Conservation (phyloP, 768 basidiomycete genomes). For the Tylopilus subfusipes region DNA sequence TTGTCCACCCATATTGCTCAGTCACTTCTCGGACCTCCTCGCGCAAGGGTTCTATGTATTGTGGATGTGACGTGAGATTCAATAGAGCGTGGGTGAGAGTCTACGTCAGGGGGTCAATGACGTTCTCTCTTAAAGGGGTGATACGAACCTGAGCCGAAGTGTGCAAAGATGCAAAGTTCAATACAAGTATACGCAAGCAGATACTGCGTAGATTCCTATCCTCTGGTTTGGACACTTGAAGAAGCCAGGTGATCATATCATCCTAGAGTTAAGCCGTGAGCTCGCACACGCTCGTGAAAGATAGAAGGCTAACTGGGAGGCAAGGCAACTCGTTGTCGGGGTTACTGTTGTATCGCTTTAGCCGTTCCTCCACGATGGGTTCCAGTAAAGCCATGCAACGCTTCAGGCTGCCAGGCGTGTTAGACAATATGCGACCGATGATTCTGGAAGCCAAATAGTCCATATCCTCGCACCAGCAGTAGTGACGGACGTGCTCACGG, state of each 20-base stretch:
- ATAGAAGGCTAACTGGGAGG: constrained; percentile 32
- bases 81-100: constrained; percentile 37
- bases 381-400: constrained; percentile 29
- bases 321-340: constrained; percentile 17
- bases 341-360: constrained; percentile 26
- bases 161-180: constrained; percentile 40
- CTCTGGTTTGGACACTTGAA: constrained; percentile 30
- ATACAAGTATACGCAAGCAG: constrained; percentile 33
- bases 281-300: background rate
- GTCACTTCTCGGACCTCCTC: constrained; percentile 37
- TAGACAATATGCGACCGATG: constrained; percentile 32
- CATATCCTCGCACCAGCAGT: constrained; percentile 9
- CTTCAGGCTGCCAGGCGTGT: constrained; percentile 30
- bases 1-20: constrained; percentile 32
- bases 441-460: constrained; percentile 23
- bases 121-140: background rate
- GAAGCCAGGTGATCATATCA: constrained; percentile 42
- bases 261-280: constrained; percentile 24
- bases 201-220: constrained; percentile 28
- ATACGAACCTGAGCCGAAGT: constrained; percentile 31
- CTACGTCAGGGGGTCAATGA: constrained; percentile 20
- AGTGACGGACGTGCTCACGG: constrained; percentile 27
- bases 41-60: constrained; percentile 38
- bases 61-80: constrained; percentile 38
- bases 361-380: constrained; percentile 34